phyloP scores from a whole-genome alignment of 306 rosid genomes.

The Leucaena leucocephala region DNA sequence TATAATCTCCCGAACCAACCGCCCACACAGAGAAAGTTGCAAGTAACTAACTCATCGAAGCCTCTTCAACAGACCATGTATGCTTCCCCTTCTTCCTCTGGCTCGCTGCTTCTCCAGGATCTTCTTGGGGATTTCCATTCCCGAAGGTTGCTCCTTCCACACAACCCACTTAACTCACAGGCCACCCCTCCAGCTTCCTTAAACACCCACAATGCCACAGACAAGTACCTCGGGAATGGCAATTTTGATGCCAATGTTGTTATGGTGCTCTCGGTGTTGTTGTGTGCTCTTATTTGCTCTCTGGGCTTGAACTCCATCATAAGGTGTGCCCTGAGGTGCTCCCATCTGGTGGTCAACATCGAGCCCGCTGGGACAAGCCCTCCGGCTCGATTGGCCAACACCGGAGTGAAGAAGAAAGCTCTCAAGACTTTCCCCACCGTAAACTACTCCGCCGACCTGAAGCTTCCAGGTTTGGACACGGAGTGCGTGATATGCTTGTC shows the following conservation, averaged over 20 bases:
- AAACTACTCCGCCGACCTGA: conserved; percentile 58
- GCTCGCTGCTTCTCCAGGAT: conserved; percentile 42
- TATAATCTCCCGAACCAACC: conserved; percentile 24
- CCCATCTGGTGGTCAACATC: conserved; percentile 44
- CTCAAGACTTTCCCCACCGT: conserved; percentile 70
- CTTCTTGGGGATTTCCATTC: conserved; percentile 51
- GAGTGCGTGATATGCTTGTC: conserved; percentile 87
- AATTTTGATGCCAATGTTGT: conserved; percentile 88
- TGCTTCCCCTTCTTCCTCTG: conserved; percentile 42
- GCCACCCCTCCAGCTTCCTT: conserved; percentile 45
- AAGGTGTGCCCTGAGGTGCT: conserved; percentile 82
- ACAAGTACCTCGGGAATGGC: conserved; percentile 46
- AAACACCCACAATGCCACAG: conserved; percentile 27
- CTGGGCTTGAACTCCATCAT: conserved; percentile 85
- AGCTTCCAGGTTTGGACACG: conserved; percentile 56
- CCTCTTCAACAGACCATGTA: conserved; percentile 42
- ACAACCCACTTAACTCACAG: conserved; percentile 41
- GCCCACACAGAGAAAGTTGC: neutral
- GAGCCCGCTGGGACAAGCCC: conserved; percentile 18
- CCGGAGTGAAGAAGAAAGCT: conserved; percentile 79
- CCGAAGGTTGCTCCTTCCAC: conserved; percentile 72
- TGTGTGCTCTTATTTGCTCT: conserved; percentile 89
- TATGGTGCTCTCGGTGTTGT: conserved; percentile 91
- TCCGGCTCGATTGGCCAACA: conserved; percentile 41
- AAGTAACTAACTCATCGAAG: conserved; percentile 23